Percentiles rank a stretch among this genome's conserved stretches.
Evolutionary conservation across 176 grass and related monocot genomes (phyloP).

Genomic region (Rhynchospora breviuscula): DNA sequence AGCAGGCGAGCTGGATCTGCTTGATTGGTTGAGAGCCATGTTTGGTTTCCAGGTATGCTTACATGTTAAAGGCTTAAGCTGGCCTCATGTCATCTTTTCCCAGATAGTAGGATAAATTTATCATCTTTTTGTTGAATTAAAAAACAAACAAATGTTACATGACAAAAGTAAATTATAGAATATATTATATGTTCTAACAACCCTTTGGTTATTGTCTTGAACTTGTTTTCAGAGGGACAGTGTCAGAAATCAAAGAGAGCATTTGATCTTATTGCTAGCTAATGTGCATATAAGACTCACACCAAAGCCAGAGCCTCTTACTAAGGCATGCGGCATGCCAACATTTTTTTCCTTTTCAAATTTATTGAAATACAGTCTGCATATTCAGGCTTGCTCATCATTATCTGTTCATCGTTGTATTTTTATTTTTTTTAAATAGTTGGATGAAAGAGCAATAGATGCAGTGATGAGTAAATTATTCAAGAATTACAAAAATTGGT

Average conservation of each 20-base stretch:
- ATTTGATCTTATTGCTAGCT: slow-evolving; percentile 82
- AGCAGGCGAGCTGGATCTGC: slow-evolving; percentile 63
- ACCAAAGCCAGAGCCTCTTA: slow-evolving; percentile 72
- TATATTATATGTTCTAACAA: slow-evolving; percentile 10
- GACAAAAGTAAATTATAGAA: slow-evolving; percentile 10
- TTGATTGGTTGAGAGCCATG: slow-evolving; percentile 95
- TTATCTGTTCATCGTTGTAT: slow-evolving; percentile 1
- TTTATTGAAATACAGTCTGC: slow-evolving; percentile 13
- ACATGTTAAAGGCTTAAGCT: background rate
- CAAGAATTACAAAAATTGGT: slow-evolving; percentile 91
- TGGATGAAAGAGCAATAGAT: slow-evolving; percentile 82
- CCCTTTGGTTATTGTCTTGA: slow-evolving; percentile 21
- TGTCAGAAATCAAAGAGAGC: slow-evolving; percentile 92
- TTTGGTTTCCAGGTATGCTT: slow-evolving; percentile 92
- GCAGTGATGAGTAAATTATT: slow-evolving; percentile 82
- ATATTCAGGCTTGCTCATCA: slow-evolving; percentile 3
- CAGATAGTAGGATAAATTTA: background rate
- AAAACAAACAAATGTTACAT: slow-evolving; percentile 15
- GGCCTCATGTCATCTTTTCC: background rate
- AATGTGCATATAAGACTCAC: slow-evolving; percentile 83
- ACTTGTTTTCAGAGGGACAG: slow-evolving; percentile 58
- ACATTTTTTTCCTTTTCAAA: slow-evolving; percentile 9
- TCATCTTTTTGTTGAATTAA: background rate
- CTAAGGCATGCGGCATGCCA: slow-evolving; percentile 78
- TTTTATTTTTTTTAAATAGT: slow-evolving; percentile 45